Conservation (phyloP, 768 basidiomycete genomes). For the Fomitopsis pulvina region DNA sequence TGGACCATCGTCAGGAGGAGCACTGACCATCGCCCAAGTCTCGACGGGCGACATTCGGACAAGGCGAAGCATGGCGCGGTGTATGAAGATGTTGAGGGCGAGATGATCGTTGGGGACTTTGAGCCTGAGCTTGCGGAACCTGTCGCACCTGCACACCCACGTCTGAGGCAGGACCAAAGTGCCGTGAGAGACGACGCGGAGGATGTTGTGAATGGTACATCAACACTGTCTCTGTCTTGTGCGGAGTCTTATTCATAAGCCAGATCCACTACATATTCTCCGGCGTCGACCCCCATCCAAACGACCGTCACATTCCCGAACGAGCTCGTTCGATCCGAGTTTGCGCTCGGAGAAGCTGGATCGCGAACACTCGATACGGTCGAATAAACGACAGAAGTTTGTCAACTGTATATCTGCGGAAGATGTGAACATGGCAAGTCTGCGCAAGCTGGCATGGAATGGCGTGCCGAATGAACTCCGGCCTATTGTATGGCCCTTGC, state of each 20-base stretch:
- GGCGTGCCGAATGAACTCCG: constrained; percentile 86
- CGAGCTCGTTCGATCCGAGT: constrained; percentile 1
- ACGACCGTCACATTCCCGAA: constrained; percentile 4
- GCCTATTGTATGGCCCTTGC: constrained; percentile 89
- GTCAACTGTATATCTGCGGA: constrained; percentile 68
- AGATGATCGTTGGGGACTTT: constrained; percentile 72
- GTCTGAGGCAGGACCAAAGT: constrained; percentile 38
- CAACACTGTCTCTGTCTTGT: constrained; percentile 11
- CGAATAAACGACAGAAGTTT: constrained; percentile 76
- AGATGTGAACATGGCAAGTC: constrained; percentile 79
- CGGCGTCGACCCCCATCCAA: constrained; percentile 28
- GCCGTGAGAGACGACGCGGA: constrained; percentile 61
- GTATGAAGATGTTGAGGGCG: constrained; percentile 67
- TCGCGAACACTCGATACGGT: constrained; percentile 71
- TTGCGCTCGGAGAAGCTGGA: constrained; percentile 43
- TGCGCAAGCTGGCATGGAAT: constrained; percentile 91
- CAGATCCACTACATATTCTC: constrained; percentile 58
- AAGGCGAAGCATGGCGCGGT: constrained; percentile 23
- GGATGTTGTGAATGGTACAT: constrained; percentile 70
- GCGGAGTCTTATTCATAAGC: constrained; percentile 20
- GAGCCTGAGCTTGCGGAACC: constrained; percentile 46
- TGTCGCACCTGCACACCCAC: constrained; percentile 22
- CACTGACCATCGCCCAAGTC: constrained; percentile 21
- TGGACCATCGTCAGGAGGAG: constrained; percentile 72
- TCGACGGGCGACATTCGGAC: constrained; percentile 17